Base-by-base conservation (phyloP, 192 early-diverging fungal species). In the Mortierella alpina region DNA sequence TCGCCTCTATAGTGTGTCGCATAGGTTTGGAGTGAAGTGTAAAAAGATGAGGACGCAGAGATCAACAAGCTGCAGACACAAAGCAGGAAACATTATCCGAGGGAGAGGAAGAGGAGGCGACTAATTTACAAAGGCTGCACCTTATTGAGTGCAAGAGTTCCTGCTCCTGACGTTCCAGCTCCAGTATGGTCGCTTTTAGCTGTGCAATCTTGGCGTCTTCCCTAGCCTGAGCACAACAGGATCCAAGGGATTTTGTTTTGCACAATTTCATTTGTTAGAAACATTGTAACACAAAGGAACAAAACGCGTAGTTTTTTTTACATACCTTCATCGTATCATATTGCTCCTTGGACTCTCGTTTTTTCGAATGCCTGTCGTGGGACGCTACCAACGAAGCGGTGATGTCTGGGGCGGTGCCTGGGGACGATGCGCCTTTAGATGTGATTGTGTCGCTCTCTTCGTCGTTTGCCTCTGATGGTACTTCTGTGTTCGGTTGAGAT, bases 201-300 rank as follows among this genome's bases (percentile, higher is more conserved):
- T 71, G 52, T 17, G 60, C 69, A n/a, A 79, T 72, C 45, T 67
- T 62, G 49, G 64, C 63, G 20, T 72, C 76, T 41, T 79, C 76
- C 15, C 65, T 65, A 6, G 60, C 68, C 68, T 77, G 57, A 22
- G 44, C 48, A 48, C 42, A 58, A 57, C 40, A 56, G 14, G 41
- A 44, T 42, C 13, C 6, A 49, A 50, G 5, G 23, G 13, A 55
- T 44, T 23, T 20, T 5, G 45, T n/a, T n/a, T n/a, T 69, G 17
- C 64, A 55, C 13, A 5, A 22, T 48, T 50, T n/a, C 51, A 62
- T 40, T 53, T 54, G 23, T 15, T 52, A 63, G 23, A 58, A 17
- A 7, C 57, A 58, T 40, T 31, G 31, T 31, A 31, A 31, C 31
- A 31, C 31, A 42, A 17, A 7, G 7, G 15, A n/a, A 3, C 15